A percentile compares a stretch with the other conserved stretches of the same genome.
phyloP scores from a whole-genome alignment of 345 rosid species.

The Salix udensis region DNA sequence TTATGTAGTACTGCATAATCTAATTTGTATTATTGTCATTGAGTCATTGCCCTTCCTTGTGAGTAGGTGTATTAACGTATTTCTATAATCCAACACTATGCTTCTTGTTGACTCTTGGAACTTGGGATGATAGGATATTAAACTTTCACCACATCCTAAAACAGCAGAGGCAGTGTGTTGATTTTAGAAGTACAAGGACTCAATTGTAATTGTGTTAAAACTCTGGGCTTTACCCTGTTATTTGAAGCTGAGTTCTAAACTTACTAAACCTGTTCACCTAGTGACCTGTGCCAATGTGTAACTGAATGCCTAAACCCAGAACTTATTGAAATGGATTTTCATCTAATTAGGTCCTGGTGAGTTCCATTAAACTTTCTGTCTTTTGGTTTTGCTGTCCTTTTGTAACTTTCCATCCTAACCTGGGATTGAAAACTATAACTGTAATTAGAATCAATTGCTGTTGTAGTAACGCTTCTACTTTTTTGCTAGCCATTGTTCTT shows the following conservation, averaged over 20 bases:
- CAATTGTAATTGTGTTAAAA: background rate
- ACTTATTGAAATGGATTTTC: background rate
- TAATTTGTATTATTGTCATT: background rate
- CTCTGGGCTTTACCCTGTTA: background rate
- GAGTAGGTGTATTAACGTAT: background rate
- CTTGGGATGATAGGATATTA: background rate
- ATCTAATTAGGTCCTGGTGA: background rate
- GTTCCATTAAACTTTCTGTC: background rate
- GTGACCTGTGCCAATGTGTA: background rate
- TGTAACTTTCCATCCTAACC: background rate
- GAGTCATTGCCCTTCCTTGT: background rate
- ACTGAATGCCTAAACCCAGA: background rate
- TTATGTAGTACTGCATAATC: background rate
- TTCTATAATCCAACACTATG: background rate
- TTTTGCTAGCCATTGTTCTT: background rate
- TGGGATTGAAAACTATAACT: background rate
- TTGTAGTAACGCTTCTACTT: background rate
- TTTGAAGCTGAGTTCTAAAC: background rate
- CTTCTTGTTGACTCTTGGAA: background rate
- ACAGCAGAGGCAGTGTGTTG: background rate
- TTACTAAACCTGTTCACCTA: background rate
- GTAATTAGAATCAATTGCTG: background rate
- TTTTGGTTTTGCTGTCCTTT: background rate
- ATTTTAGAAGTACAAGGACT: background rate
- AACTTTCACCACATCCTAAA: background rate